Evolutionary conservation across 306 rosid genomes (phyloP), one percentile per base, ranked within the genome.

Genomic region (Rubus parviflorus): DNA sequence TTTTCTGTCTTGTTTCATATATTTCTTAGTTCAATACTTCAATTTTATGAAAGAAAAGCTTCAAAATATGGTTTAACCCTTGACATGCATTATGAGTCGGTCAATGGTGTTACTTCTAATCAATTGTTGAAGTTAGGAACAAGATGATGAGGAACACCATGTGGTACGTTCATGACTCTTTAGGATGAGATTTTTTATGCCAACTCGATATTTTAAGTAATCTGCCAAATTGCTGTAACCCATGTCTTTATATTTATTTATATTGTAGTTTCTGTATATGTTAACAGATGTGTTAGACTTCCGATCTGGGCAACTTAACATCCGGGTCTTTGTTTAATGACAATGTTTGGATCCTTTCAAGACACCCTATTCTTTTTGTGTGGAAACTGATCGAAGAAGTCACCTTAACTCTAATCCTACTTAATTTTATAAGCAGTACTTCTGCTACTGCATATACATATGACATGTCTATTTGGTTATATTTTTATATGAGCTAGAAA

Each of bases 41-140:
- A 58, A 10, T 15, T 61, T 4, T 61, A 0, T 12, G 41, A 61
- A 30, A 61, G 41, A 48, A 13, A 48, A 1, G 0, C 53, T 48
- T 48, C 14, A 10, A 48, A 48, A 48, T 15, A 64, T 61, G 38
- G 67, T 61, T 13, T 19, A 17, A 5, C 42, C 10, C 58, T 15
- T 4, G n/a, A n/a, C n/a, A n/a, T 43, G 19, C 12, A 13, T 45
- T 45, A 22, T 23, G 30, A 23, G 68, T 23, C 41, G 43, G 69
- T 60, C 46, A 43, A 74, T 74, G 77, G 77, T 43, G 69, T 58
- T 74, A 17, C 77, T 60, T 74, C 54, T 12, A 56, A 73, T 57
- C 41, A 57, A 41, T 1, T 30, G 47, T 16, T 16, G 68, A 57
- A 73, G 67, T 42, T 57, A 23, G 68, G 42, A 38, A 56, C 23